Evolutionary conservation across 306 rosid genomes (phyloP).

Genomic region (Gleditsia sinensis): DNA sequence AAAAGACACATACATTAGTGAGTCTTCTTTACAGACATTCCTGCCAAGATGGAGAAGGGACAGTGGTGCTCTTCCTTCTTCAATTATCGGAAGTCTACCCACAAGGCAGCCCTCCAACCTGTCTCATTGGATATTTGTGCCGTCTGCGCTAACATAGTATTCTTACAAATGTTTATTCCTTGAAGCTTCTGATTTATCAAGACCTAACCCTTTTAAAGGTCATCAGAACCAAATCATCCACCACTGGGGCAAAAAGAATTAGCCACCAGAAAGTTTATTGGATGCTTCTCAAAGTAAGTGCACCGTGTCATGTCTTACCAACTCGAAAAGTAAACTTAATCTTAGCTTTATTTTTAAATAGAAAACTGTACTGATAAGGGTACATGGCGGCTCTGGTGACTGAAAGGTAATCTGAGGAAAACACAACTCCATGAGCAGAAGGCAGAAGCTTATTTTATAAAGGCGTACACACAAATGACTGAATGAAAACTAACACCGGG

Average conservation of each 20-base stretch:
- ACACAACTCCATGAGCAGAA: no score
- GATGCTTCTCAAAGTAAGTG: conserved; percentile 41
- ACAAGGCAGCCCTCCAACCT: no score
- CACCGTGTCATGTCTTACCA: conserved; percentile 39
- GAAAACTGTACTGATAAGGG: conserved; percentile 24
- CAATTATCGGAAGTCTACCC: neutral
- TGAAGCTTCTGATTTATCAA: conserved; percentile 20
- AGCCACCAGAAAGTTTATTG: conserved; percentile 32
- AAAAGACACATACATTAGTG: conserved; percentile 33
- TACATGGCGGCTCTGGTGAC: conserved; percentile 30
- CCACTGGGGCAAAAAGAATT: conserved; percentile 26
- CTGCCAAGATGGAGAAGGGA: conserved; percentile 31
- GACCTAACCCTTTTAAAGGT: conserved; percentile 19
- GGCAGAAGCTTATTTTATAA: conserved; percentile 30
- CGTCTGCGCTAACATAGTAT: neutral
- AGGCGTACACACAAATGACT: conserved; percentile 35
- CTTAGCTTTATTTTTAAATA: conserved; percentile 31
- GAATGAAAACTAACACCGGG: conserved; percentile 34
- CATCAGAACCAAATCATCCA: conserved; percentile 30
- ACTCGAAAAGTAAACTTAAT: conserved; percentile 38
- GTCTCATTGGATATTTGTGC: no score
- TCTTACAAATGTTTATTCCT: conserved; percentile 13
- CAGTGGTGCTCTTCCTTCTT: neutral
- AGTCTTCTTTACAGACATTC: conserved; percentile 36
- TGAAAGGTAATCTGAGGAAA: no score